phyloP scores from a whole-genome alignment of 768 basidiomycete species.

The Mycena amicta region DNA sequence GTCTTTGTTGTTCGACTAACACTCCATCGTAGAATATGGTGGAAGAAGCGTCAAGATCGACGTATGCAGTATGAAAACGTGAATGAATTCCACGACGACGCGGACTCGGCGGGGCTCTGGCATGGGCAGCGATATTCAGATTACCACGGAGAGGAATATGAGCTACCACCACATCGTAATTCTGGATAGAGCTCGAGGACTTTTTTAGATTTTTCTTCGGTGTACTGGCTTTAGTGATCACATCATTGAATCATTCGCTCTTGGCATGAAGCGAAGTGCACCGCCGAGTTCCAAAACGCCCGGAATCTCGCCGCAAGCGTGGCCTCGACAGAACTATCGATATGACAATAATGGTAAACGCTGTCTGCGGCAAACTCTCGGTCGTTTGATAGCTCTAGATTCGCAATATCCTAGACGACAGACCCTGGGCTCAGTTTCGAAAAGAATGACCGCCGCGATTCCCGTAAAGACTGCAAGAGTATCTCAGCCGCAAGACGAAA shows the following conservation, averaged over 20 bases:
- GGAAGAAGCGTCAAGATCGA: conserved; percentile 27
- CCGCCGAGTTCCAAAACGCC: neutral
- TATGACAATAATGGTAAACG: too few relatives aligned
- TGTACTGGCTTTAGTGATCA: neutral
- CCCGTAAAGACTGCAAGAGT: too few relatives aligned
- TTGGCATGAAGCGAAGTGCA: neutral
- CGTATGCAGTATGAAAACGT: conserved; percentile 21
- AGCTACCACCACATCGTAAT: conserved; percentile 10
- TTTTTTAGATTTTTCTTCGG: neutral
- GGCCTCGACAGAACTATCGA: neutral
- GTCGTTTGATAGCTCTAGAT: too few relatives aligned
- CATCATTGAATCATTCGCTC: too few relatives aligned
- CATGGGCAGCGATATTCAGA: conserved; percentile 12
- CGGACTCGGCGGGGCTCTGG: conserved; percentile 10
- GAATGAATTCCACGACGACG: conserved; percentile 21
- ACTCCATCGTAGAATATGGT: conserved; percentile 24
- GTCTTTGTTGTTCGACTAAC: conserved; percentile 5
- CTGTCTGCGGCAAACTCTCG: too few relatives aligned
- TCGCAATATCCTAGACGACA: too few relatives aligned
- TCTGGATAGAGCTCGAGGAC: too few relatives aligned
- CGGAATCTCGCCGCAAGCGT: neutral
- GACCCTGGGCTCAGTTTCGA: too few relatives aligned
- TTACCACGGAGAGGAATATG: conserved; percentile 21
- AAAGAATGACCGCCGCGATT: neutral
- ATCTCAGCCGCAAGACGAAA: neutral